Base-by-base conservation (phyloP, 2,329 filamentous ascomycete species). In the Phaeosphaeriaceae sp. region DNA sequence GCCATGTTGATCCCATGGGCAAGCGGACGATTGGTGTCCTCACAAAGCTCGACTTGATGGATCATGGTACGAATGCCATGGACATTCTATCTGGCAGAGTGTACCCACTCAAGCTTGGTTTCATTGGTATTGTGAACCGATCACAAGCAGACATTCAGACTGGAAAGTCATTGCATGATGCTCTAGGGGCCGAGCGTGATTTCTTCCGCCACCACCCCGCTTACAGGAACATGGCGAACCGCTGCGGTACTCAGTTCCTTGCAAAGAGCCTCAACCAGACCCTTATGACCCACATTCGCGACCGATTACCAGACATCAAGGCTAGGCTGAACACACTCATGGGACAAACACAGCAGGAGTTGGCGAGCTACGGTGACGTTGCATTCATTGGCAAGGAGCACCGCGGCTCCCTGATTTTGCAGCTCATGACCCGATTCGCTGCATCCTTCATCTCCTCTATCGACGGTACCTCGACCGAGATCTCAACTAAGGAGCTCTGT, bases 291-390 rank as follows among this genome's bases (percentile, higher is more conserved):
- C 95, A 99, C 75, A 99, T 99, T 74, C 91, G 95, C 60, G 95
- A 99, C 77, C 89, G 95, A 49, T 83, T 99, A 70, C 95, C 95
- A 28, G 95, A 99, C 78, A 99, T 99, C 83, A 99, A 99, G 81
- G 95, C 95, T 51, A 90, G 95, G 55, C 85, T 99, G 61, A 99
- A 99, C 79, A 99, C 95, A 0, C 83, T 99, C 52, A 99, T 99
- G 95, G 95, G 95, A n/a, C 95, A 99, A 80, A 98, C 95, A 50
- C 95, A 99, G 76, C 95, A 99, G 81, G 95, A 99, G 78, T 85
- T 99, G 57, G 95, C 95, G 46, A 97, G 94, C 79, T 99, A 99
- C 75, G 95, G 95, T 40, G 96, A 98, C 76, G 97, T 95, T 83
- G 92, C 97, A 70, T 99, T 99, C 77, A 97, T 92, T 64, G 95